Conservation (phyloP, 1,284 basidiomycete species). For the Schizopora paradoxa region DNA sequence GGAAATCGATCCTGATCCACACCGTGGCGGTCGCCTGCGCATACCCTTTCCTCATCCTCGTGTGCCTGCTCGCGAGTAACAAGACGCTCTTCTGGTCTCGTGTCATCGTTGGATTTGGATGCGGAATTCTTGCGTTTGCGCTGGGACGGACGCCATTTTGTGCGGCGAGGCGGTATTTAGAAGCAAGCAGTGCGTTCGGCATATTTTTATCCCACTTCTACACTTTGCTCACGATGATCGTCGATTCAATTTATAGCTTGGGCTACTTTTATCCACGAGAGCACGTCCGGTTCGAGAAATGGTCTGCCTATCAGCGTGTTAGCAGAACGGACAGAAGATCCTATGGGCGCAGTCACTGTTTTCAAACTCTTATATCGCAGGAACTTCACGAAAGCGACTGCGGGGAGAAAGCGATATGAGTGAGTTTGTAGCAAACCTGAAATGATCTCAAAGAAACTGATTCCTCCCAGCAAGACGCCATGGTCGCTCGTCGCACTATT, state of each 20-base stretch:
- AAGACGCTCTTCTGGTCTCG: conserved; percentile 5
- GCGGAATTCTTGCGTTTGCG: conserved; percentile 24
- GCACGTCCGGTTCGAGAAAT: neutral
- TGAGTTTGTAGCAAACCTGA: neutral
- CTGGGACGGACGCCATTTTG: conserved; percentile 31
- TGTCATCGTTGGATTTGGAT: neutral
- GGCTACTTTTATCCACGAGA: conserved; percentile 38
- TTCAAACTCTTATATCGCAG: neutral
- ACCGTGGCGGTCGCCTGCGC: too few species aligned
- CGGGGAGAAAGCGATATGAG: conserved; percentile 2
- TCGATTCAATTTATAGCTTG: conserved; percentile 28
- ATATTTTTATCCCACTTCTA: neutral
- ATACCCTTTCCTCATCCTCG: conserved; percentile 1
- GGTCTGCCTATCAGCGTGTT: conserved; percentile 4
- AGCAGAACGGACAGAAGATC: neutral
- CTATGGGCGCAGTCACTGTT: neutral
- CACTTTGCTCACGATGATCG: too few species aligned
- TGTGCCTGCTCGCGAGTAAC: conserved; percentile 1
- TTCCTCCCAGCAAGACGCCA: neutral
- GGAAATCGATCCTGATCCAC: too few species aligned
- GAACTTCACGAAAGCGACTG: neutral
- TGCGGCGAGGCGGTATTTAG: conserved; percentile 30
- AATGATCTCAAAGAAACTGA: neutral
- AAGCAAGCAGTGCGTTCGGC: conserved; percentile 34
- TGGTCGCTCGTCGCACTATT: conserved; percentile 8